Conservation (phyloP, 176 grass and related monocot genomes). For the Typha latifolia region DNA sequence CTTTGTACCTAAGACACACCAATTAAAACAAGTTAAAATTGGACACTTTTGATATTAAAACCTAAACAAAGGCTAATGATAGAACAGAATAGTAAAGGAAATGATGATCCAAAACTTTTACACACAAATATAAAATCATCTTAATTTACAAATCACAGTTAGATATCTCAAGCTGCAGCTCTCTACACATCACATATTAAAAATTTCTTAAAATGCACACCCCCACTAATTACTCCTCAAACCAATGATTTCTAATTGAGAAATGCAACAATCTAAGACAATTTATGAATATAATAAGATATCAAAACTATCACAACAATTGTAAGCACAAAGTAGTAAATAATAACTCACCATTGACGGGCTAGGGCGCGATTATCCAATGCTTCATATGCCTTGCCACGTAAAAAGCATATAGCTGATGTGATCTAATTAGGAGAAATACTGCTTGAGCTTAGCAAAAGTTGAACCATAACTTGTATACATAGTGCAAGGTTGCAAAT, state of each 20-base stretch:
- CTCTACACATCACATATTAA: no score
- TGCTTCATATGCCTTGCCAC: conserved; percentile 93
- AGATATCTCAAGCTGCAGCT: no score
- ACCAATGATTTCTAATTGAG: no score
- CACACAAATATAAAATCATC: no score
- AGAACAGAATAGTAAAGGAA: background rate
- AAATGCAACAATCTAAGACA: conserved; percentile 1
- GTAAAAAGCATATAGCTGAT: conserved; percentile 88
- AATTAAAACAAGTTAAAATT: conserved; percentile 9
- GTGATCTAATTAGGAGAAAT: conserved; percentile 48
- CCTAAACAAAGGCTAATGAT: background rate
- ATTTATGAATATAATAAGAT: background rate
- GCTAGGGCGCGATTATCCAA: conserved; percentile 86
- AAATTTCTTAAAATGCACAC: no score
- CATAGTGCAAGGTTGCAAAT: no score
- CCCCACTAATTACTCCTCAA: no score
- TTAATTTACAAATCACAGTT: no score
- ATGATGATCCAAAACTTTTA: background rate
- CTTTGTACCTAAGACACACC: conserved; percentile 69
- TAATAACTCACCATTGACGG: conserved; percentile 52
- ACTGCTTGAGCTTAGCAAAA: background rate
- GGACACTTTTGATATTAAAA: background rate
- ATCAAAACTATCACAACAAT: conserved; percentile 9
- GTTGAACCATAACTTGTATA: background rate
- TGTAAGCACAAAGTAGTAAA: background rate